phyloP scores from a whole-genome alignment of 2,329 filamentous ascomycete species.

The Fusarium duplospermum region DNA sequence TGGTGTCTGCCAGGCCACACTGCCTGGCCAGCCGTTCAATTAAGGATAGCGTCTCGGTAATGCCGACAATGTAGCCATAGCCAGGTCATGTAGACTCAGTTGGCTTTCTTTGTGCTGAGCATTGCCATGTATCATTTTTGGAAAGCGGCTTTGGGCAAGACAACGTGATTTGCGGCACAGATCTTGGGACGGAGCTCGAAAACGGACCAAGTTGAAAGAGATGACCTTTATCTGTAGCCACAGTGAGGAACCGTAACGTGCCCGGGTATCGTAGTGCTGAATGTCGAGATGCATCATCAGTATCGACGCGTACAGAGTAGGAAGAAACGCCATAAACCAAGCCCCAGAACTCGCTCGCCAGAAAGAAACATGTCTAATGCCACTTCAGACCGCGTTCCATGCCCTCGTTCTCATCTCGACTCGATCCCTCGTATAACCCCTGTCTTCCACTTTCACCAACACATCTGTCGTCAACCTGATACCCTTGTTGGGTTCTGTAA shows the following conservation, averaged over 20 bases:
- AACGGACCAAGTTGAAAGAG: not conserved
- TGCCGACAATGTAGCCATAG: not conserved
- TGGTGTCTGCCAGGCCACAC: not conserved
- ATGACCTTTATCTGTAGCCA: not conserved
- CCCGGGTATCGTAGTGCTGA: not conserved
- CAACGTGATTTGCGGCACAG: not conserved
- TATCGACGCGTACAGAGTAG: not conserved
- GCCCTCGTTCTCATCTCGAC: slow-evolving; percentile 26
- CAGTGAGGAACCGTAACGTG: not conserved
- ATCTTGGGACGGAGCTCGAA: not conserved
- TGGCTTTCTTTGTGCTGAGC: not conserved
- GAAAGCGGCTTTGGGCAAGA: not conserved
- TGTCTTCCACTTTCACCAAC: slow-evolving; percentile 34
- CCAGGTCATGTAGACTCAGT: not conserved
- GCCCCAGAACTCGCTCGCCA: not conserved
- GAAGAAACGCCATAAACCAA: not conserved
- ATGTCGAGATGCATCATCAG: not conserved
- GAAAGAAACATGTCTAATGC: not conserved
- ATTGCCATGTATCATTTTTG: not conserved
- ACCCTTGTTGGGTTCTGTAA: slow-evolving; percentile 25
- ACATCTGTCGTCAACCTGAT: slow-evolving; percentile 40
- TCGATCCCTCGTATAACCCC: slow-evolving; percentile 16
- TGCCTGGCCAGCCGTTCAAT: not conserved
- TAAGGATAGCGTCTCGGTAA: not conserved
- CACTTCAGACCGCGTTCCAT: slow-evolving; percentile 33